Percentiles rank a stretch among this genome's conserved stretches.
Evolutionary conservation across 352 stramenopile genomes (phyloP).

Genomic region (Phytophthora pistaciae): DNA sequence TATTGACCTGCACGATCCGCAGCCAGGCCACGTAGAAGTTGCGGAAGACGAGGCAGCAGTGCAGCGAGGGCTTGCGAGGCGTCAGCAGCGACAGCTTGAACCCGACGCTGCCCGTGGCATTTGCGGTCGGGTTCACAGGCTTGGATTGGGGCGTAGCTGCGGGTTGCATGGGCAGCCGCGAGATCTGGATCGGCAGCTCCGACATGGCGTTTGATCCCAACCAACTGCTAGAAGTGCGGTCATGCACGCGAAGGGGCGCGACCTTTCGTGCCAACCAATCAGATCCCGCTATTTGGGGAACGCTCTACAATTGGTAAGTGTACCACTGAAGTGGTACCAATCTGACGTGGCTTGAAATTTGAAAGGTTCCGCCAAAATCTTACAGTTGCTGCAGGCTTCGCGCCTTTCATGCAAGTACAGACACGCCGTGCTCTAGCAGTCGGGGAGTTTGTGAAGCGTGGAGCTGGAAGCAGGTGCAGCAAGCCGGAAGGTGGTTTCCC

Average conservation of each 20-base stretch:
- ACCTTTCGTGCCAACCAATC: constrained; percentile 33
- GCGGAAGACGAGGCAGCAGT: constrained; percentile 60
- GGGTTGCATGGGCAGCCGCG: constrained; percentile 17
- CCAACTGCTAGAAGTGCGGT: constrained; percentile 12
- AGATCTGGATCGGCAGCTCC: constrained; percentile 39
- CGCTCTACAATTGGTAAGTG: constrained; percentile 10
- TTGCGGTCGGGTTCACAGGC: constrained; percentile 14
- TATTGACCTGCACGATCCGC: constrained; percentile 59
- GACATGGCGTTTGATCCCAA: constrained; percentile 16
- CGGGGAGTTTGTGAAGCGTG: not conserved
- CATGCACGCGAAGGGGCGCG: constrained; percentile 24
- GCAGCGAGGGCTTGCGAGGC: constrained; percentile 8
- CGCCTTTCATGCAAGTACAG: not conserved
- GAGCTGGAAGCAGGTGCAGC: not conserved
- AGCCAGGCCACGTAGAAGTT: constrained; percentile 76
- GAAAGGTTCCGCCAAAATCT: not conserved
- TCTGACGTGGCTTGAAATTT: constrained; percentile 1
- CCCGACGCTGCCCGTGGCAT: constrained; percentile 39
- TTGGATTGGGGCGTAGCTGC: not conserved
- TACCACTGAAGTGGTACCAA: constrained; percentile 13
- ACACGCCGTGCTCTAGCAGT: not conserved
- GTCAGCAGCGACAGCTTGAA: constrained; percentile 57
- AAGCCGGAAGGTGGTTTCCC: not conserved
- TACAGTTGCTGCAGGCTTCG: not conserved
- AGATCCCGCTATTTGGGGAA: constrained; percentile 18